Evolutionary conservation across 257 asterid species (phyloP), one percentile per base, ranked within the genome.

Genomic region (Fraxinus excelsior): DNA sequence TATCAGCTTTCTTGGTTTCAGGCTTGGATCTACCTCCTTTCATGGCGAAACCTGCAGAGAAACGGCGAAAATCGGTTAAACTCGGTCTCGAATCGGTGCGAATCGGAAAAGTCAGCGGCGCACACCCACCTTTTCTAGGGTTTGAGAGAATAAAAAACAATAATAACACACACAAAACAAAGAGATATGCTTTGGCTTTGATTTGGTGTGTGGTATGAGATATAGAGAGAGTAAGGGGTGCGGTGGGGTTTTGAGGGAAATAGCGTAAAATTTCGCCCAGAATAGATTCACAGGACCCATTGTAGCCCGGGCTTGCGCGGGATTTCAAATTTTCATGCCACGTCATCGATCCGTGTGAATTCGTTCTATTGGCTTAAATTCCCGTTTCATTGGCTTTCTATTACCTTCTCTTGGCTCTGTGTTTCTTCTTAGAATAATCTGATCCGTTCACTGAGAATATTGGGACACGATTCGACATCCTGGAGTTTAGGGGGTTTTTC

Each of bases 251-350:
- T 83, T 75, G 81, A 80, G 76, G 83, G 84, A 84, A 81, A 82
- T 85, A 81, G 86, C 86, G 85, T 62, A 78, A 78, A 82, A 79
- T 78, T 82, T 82, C 26, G 64, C 26, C 64, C 16, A 9, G 67
- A 21, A 60, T 60, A 23, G 84, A 86, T 79, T 74, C 92, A 67
- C 80, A 72, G 81, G 80, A 84, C 85, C 78, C 84, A 85, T 91
- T 89, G 91, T 88, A 91, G 98, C 86, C 98, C 96, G 98, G 84
- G 91, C 90, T 93, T 90, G 89, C 96, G 98, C 98, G 98, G 98
- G 97, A 93, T 88, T 93, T 88, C 97, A 85, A 89, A 85, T 82
- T 83, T 32, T 31, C 46, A 25, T 6, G 76, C 90, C 96, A 78
- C 83, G 86, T 90, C 96, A 88, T 19, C 82, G 85, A 91, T 93